Conservation (phyloP, 164 flowering plant species). For the Buxus sempervirens region DNA sequence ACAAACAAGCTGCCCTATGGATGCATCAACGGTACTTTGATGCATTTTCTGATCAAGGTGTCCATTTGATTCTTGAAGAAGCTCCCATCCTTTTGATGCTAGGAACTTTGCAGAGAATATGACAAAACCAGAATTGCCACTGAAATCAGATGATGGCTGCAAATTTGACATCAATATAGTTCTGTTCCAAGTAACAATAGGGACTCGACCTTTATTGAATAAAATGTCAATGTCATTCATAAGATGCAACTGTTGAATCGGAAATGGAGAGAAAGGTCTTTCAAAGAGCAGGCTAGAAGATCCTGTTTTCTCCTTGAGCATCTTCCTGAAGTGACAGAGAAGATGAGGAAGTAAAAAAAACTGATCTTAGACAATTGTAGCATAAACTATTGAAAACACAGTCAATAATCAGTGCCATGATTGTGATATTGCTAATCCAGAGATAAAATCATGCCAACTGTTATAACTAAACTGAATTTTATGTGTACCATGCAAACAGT, state of each 20-base stretch:
- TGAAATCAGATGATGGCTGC: constrained; percentile 38
- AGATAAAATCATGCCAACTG: no score
- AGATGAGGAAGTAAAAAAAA: not conserved
- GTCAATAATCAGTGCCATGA: no score
- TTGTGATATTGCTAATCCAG: not conserved
- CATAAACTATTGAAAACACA: not conserved
- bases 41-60: constrained; percentile 18
- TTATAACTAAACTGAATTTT: no score
- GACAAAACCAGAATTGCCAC: constrained; percentile 70
- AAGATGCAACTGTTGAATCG: constrained; percentile 64
- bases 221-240: constrained; percentile 44
- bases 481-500: no score
- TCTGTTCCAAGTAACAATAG: constrained; percentile 66
- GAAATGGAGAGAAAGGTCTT: constrained; percentile 84
- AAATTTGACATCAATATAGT: constrained; percentile 41
- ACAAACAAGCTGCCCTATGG: constrained; percentile 51
- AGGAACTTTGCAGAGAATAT: constrained; percentile 62
- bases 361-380: not conserved
- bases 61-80: constrained; percentile 37
- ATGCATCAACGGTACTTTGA: constrained; percentile 22
- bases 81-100: constrained; percentile 49
- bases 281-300: constrained; percentile 73
- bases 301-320: constrained; percentile 59
- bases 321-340: constrained; percentile 47
- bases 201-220: constrained; percentile 71